Percentiles rank a stretch among this genome's conserved stretches.
Evolutionary conservation across 139 green algal species (phyloP).

Genomic region (Coelastrella sp.): DNA sequence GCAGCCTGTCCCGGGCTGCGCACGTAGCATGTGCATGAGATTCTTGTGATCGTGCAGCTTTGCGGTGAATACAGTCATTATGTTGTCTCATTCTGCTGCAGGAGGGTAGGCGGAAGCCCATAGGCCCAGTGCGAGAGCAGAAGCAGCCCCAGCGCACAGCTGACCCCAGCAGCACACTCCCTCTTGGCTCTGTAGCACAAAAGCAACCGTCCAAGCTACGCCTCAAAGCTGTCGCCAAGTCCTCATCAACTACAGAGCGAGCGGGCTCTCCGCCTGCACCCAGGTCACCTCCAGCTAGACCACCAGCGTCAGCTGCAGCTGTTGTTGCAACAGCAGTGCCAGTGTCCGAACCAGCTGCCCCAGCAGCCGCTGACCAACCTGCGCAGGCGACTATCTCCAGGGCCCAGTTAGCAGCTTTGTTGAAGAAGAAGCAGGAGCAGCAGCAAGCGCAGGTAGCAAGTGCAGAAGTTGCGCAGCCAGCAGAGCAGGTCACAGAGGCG

Average conservation of each 20-base stretch:
- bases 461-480: not conserved
- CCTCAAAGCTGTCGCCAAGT: constrained; percentile 14
- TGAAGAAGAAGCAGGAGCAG: constrained; percentile 2
- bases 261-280: not conserved
- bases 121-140: not conserved
- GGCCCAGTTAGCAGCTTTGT: not conserved
- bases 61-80: not conserved
- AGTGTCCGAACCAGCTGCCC: not conserved
- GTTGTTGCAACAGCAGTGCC: not conserved
- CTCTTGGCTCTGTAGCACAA: not conserved
- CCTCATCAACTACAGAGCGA: not conserved
- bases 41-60: too few species aligned
- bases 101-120: not conserved
- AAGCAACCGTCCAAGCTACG: constrained; percentile 18
- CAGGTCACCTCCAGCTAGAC: not conserved
- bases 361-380: not conserved
- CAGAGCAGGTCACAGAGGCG: not conserved
- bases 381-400: not conserved
- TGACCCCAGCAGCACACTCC: not conserved
- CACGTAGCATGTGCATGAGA: not conserved
- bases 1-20: not conserved
- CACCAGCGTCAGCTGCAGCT: not conserved
- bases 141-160: constrained; percentile 8
- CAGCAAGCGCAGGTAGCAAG: not conserved
- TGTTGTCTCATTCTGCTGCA: not conserved